Conservation (phyloP, 2,329 filamentous ascomycete genomes). For the Chrysoporthe austroafricana region DNA sequence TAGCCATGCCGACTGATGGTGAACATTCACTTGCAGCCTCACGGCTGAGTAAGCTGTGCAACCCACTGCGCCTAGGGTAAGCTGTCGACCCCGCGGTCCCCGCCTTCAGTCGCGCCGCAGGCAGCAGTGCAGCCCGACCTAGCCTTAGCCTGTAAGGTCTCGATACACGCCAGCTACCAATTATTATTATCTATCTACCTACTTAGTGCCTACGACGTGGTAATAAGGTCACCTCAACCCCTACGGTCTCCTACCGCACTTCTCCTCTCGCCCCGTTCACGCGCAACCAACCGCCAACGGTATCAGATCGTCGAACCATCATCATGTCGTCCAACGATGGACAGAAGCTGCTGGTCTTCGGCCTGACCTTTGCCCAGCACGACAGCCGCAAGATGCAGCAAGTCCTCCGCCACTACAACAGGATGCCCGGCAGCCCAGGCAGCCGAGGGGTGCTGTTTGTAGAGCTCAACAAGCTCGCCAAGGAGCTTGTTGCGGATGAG, state of each 20-base stretch:
- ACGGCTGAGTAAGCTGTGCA: no score
- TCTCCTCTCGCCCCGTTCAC: background rate
- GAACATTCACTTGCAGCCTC: no score
- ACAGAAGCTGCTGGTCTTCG: slow-evolving; percentile 27
- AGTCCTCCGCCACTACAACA: slow-evolving; percentile 24
- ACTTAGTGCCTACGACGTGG: background rate
- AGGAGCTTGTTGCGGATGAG: slow-evolving; percentile 18
- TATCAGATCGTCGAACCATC: background rate
- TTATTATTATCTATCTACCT: background rate
- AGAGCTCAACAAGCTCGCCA: slow-evolving; percentile 23
- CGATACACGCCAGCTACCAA: background rate
- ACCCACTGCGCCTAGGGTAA: no score
- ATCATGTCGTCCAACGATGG: slow-evolving; percentile 25
- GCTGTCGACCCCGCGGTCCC: background rate
- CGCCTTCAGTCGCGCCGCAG: background rate
- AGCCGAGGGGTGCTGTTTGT: slow-evolving; percentile 20
- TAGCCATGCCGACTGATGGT: no score
- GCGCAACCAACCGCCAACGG: background rate
- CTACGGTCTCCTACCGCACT: background rate
- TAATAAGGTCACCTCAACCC: background rate
- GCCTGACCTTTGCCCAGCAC: slow-evolving; percentile 25
- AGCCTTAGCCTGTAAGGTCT: no score
- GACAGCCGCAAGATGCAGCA: slow-evolving; percentile 29
- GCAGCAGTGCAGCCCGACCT: background rate
- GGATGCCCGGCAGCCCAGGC: slow-evolving; percentile 21